These are phyloP conservation scores for Boletus insuetus DNA, from an alignment of 768 basidiomycete genomes.

Conservation along the genomic window DNA sequence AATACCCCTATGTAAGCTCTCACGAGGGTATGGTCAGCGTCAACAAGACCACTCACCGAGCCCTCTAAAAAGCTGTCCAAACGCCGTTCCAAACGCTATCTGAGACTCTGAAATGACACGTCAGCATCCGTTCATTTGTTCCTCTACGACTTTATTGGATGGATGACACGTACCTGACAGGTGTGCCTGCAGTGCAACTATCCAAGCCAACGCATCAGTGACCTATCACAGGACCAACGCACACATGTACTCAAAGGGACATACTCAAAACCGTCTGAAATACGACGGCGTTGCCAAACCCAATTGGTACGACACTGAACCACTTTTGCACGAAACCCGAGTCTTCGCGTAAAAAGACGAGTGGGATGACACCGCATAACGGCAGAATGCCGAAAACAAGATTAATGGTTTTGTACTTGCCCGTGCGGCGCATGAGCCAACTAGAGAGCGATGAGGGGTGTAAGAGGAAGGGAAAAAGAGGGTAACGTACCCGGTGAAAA, in stretches of 20 bases:
- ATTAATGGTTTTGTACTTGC: conserved; percentile 48
- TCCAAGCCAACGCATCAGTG: neutral
- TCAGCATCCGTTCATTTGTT: neutral
- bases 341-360: conserved; percentile 29
- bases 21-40: neutral
- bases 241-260: neutral
- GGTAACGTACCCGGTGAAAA: conserved; percentile 44
- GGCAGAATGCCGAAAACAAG: conserved; percentile 49
- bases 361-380: conserved; percentile 40
- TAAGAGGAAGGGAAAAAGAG: neutral
- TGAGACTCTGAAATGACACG: conserved; percentile 9
- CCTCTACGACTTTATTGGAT: too few relatives aligned
- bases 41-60: conserved; percentile 1
- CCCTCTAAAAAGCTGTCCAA: conserved; percentile 22
- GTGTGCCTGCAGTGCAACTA: conserved; percentile 1
- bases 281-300: conserved; percentile 9
- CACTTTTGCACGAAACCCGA: conserved; percentile 21
- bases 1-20: too few relatives aligned
- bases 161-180: neutral
- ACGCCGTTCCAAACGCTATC: conserved; percentile 25
- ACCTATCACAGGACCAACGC: neutral
- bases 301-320: conserved; percentile 14
- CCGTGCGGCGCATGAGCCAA: conserved; percentile 51
- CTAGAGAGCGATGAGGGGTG: conserved; percentile 5
- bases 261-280: neutral